A percentile compares a stretch with the other conserved stretches of the same genome.
Conservation (phyloP, 2,329 filamentous ascomycete genomes). For the Epichloe scottii region DNA sequence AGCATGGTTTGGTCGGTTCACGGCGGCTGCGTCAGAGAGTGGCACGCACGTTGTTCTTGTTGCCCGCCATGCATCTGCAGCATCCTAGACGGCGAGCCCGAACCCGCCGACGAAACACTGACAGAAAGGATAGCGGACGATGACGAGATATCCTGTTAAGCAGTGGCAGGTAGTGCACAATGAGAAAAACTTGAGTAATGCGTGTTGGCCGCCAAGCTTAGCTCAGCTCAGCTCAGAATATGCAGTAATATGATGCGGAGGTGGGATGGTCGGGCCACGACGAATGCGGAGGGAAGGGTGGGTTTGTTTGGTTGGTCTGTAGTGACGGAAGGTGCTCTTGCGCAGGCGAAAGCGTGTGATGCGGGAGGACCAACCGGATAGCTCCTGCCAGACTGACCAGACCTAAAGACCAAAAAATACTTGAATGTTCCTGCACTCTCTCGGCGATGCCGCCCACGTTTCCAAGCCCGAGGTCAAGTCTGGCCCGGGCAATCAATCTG, state of each 20-base stretch:
- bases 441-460: too few relatives aligned
- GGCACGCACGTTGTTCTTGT: constrained; percentile 26
- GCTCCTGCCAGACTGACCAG: too few relatives aligned
- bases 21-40: neutral
- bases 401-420: too few relatives aligned
- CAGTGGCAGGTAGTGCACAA: neutral
- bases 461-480: too few relatives aligned
- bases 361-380: too few relatives aligned
- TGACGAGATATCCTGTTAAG: neutral
- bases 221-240: constrained; percentile 1
- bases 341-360: too few relatives aligned
- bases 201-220: neutral
- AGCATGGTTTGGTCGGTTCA: constrained; percentile 2
- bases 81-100: constrained; percentile 25
- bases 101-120: constrained; percentile 5
- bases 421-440: too few relatives aligned
- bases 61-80: constrained; percentile 30
- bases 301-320: neutral
- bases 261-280: neutral
- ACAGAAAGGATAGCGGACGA: constrained; percentile 11
- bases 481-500: too few relatives aligned
- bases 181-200: neutral
- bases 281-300: neutral
- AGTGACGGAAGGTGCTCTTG: neutral
- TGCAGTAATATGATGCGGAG: neutral